These are phyloP conservation scores for Aegilops tauschii DNA, from an alignment of 176 grass and related monocot species.

Conservation along the genomic window DNA sequence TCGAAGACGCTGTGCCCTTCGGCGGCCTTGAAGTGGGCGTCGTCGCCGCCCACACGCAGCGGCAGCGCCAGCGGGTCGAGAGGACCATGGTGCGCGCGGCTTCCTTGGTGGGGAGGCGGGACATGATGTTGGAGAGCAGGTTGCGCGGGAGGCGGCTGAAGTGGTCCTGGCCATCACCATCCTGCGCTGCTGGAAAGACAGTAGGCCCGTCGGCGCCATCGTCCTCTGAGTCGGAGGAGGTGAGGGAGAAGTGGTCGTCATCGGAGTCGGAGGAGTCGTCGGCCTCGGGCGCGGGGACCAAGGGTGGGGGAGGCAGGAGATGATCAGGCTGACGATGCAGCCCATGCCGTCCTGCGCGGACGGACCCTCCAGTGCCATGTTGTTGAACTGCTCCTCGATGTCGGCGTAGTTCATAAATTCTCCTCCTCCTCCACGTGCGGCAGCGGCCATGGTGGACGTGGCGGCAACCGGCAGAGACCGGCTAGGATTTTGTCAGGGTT, in stretches of 20 bases:
- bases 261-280: no score
- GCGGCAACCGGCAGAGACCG: neutral
- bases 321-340: no score
- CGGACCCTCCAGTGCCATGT: no score
- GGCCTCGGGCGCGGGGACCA: no score
- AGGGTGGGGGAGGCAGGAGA: no score
- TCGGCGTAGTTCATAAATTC: no score
- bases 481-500: no score
- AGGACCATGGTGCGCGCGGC: constrained; percentile 32
- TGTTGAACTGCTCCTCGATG: no score
- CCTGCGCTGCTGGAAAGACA: neutral
- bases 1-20: neutral
- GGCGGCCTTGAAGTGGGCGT: constrained; percentile 13
- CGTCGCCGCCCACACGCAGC: constrained; percentile 19
- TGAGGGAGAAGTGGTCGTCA: no score
- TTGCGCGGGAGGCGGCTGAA: constrained; percentile 16
- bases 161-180: constrained; percentile 17
- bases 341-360: no score
- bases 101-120: constrained; percentile 30
- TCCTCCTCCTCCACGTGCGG: no score
- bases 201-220: neutral
- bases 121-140: constrained; percentile 34
- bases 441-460: no score
- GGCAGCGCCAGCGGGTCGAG: constrained; percentile 24
- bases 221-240: neutral